phyloP scores from a whole-genome alignment of 2,329 filamentous ascomycete species.

The Monilinia fructicola region DNA sequence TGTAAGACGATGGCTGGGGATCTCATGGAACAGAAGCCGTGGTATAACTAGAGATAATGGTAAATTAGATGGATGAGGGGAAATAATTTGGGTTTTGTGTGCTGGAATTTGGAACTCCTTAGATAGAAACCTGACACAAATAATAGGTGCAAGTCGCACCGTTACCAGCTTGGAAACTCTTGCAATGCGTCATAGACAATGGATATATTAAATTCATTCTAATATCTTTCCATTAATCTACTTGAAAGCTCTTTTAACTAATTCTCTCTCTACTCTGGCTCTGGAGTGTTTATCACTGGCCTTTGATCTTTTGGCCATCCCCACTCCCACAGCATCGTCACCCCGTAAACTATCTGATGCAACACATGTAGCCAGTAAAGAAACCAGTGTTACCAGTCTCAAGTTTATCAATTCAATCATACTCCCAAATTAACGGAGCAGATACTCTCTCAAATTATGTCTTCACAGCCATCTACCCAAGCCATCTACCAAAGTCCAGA shows the following conservation, averaged over 20 bases:
- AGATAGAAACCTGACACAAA: not conserved
- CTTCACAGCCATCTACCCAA: no score
- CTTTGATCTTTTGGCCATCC: slow-evolving; percentile 30
- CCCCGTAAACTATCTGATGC: not conserved
- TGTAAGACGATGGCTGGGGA: not conserved
- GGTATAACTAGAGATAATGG: not conserved
- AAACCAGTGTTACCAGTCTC: slow-evolving; percentile 28
- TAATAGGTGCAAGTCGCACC: not conserved
- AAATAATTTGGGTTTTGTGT: not conserved
- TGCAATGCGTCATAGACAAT: not conserved
- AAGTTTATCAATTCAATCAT: slow-evolving; percentile 28
- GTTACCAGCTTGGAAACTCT: not conserved
- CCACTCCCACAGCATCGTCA: slow-evolving; percentile 32
- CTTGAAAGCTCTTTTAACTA: not conserved
- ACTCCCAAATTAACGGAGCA: slow-evolving; percentile 29
- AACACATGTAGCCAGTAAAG: slow-evolving; percentile 25
- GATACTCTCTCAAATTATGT: no score
- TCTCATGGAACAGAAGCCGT: accelerated
- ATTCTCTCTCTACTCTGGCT: not conserved
- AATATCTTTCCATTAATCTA: not conserved
- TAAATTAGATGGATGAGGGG: not conserved
- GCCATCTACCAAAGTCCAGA: no score
- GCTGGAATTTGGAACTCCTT: not conserved
- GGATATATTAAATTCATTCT: not conserved
- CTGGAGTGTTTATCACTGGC: slow-evolving; percentile 25